A percentile compares a stretch with the other conserved stretches of the same genome.
Evolutionary conservation across 345 rosid genomes (phyloP).

Genomic region (Corymbia maculata): DNA sequence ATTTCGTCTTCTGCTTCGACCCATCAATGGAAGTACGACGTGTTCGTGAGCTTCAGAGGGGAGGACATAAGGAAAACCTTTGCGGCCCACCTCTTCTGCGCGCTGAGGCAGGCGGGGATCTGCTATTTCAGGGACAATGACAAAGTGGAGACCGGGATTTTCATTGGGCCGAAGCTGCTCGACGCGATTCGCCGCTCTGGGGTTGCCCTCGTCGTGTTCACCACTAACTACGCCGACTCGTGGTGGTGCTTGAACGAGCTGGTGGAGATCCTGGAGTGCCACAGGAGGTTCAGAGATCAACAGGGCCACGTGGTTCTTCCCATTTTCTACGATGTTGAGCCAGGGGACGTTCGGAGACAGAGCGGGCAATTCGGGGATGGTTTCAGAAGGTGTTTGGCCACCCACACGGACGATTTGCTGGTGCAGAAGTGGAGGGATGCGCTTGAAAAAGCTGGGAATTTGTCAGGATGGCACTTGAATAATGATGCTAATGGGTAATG

Average conservation of each 20-base stretch:
- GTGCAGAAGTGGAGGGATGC: background rate
- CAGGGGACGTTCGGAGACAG: background rate
- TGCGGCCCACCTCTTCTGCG: background rate
- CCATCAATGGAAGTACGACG: background rate
- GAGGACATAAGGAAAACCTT: background rate
- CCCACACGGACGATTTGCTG: background rate
- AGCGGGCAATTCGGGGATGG: background rate
- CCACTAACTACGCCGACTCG: background rate
- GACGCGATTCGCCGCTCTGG: background rate
- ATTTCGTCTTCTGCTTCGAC: background rate
- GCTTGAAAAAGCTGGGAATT: background rate
- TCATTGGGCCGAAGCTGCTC: no score
- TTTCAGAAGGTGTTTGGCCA: background rate
- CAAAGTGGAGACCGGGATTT: background rate
- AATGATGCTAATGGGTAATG: background rate
- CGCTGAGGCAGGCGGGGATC: background rate
- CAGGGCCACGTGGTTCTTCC: background rate
- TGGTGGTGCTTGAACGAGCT: conserved; percentile 1
- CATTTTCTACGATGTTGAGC: background rate
- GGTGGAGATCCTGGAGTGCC: background rate
- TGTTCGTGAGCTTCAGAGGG: background rate
- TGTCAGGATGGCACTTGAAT: background rate
- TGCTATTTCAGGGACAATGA: background rate
- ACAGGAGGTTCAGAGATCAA: background rate
- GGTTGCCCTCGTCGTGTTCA: background rate